Evolutionary conservation across 2,329 filamentous ascomycete species (phyloP).

Genomic region (Westerdykella aurantiaca): DNA sequence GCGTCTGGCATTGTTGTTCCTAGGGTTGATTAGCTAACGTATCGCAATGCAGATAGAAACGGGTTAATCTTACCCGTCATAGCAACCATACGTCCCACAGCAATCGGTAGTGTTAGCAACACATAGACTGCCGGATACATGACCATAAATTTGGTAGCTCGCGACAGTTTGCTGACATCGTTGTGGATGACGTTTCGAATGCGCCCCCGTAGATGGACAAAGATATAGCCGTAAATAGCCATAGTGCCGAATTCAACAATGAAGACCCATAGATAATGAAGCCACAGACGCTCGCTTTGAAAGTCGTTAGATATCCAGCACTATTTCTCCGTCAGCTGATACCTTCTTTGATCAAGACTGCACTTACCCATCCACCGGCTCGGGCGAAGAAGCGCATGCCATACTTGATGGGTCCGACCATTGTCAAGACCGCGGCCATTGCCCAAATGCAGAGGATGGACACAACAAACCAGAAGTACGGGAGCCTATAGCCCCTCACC

Average conservation of each 20-base stretch:
- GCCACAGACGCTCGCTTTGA: conserved; percentile 44
- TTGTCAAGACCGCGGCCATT: conserved; percentile 42
- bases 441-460: conserved; percentile 44
- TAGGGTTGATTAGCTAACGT: background rate
- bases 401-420: conserved; percentile 43
- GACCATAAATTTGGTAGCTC: conserved; percentile 53
- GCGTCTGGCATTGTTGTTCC: conserved; percentile 42
- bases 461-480: conserved; percentile 41
- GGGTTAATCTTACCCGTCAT: conserved; percentile 18
- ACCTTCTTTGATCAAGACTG: background rate
- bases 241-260: conserved; percentile 49
- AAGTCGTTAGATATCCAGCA: conserved; percentile 46
- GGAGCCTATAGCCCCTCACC: conserved; percentile 43
- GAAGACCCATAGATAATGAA: conserved; percentile 53
- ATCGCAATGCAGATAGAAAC: background rate
- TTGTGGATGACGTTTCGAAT: conserved; percentile 36
- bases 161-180: conserved; percentile 30
- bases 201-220: conserved; percentile 44
- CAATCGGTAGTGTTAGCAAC: conserved; percentile 60
- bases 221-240: conserved; percentile 45
- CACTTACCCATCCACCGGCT: conserved; percentile 48
- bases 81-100: conserved; percentile 39
- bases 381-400: conserved; percentile 42
- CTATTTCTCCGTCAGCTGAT: conserved; percentile 25
- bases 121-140: conserved; percentile 64